Percentiles rank a stretch among this genome's conserved stretches.
These are phyloP conservation scores for Tuber brumale DNA, from an alignment of 495 filamentous ascomycete species.

Conservation along the genomic window DNA sequence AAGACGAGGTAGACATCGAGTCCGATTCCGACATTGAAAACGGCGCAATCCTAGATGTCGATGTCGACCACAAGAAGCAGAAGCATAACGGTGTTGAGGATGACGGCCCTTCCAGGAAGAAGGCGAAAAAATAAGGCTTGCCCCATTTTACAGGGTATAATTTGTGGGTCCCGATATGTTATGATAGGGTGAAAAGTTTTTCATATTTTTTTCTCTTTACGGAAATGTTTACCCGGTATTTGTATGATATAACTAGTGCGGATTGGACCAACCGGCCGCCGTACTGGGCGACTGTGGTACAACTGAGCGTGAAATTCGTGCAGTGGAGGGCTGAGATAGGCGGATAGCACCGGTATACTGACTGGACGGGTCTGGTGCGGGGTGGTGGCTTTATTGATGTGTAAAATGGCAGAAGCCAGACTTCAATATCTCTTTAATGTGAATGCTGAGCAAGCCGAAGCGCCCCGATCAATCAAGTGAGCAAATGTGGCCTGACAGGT, in stretches of 20 bases:
- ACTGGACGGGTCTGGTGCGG: background rate
- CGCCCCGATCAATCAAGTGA: background rate
- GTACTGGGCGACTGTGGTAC: background rate
- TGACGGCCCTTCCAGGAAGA: constrained; percentile 32
- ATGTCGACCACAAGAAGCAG: constrained; percentile 42
- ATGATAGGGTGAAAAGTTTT: background rate
- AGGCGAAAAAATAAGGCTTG: constrained; percentile 29
- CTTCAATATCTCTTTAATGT: background rate
- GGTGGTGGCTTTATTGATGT: background rate
- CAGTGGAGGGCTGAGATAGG: background rate
- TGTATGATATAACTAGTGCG: background rate
- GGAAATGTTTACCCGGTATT: background rate
- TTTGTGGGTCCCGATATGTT: background rate
- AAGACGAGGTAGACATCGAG: constrained; percentile 45
- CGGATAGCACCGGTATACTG: background rate
- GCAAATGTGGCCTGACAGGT: background rate
- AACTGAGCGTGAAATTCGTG: background rate
- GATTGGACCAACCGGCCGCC: background rate
- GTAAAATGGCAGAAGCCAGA: background rate
- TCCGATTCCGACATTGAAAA: constrained; percentile 28
- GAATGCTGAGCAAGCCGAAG: background rate
- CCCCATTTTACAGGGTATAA: background rate
- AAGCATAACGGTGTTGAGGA: constrained; percentile 45
- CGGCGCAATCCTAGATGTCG: constrained; percentile 5
- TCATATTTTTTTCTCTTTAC: background rate